Conservation (phyloP, 179 eudicot species). For the Drosera spatulata region DNA sequence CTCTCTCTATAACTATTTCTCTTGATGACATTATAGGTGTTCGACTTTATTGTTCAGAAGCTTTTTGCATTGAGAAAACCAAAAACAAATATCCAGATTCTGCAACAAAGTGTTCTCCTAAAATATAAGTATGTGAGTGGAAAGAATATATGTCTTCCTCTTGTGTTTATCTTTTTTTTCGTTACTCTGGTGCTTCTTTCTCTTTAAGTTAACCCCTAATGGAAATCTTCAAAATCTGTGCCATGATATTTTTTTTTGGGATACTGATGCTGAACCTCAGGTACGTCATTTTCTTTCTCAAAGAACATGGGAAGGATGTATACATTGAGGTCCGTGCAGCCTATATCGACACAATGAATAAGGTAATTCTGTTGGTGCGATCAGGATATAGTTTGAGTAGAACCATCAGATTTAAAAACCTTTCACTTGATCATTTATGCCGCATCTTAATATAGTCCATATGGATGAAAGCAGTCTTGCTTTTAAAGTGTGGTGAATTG, state of each 20-base stretch:
- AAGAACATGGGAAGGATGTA: slow-evolving; percentile 93
- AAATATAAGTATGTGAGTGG: slow-evolving; percentile 78
- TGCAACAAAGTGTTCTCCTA: slow-evolving; percentile 94
- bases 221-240: too few species aligned
- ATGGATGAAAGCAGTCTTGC: too few species aligned
- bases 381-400: too few species aligned
- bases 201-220: neutral
- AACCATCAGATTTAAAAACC: too few species aligned
- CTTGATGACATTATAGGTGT: slow-evolving; percentile 45
- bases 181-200: neutral
- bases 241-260: neutral
- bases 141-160: neutral
- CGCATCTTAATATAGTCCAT: too few species aligned
- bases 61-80: slow-evolving; percentile 98
- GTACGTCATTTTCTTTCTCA: slow-evolving; percentile 80
- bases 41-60: slow-evolving; percentile 95
- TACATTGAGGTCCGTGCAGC: slow-evolving; percentile 84
- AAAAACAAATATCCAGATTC: slow-evolving; percentile 97
- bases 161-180: neutral
- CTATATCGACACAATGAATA: slow-evolving; percentile 96
- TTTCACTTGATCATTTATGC: too few species aligned
- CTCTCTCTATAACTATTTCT: slow-evolving; percentile 12
- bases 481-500: too few species aligned
- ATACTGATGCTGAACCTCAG: slow-evolving; percentile 30
- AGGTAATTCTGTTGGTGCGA: slow-evolving; percentile 32